These are phyloP conservation scores for Fusarium goolgardi DNA, from an alignment of 2,329 filamentous ascomycete species.

Conservation along the genomic window DNA sequence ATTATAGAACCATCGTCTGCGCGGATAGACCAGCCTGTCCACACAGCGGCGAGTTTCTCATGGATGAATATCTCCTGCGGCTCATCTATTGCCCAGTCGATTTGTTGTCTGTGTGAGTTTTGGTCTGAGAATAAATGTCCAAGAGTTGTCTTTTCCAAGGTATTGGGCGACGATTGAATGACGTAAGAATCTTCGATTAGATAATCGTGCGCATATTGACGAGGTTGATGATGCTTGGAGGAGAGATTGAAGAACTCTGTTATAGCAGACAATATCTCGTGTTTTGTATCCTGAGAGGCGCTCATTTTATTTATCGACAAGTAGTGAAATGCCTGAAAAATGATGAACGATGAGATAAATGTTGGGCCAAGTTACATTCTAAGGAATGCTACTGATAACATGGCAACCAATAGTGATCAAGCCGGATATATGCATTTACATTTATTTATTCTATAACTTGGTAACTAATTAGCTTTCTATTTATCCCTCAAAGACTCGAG, in stretches of 20 bases:
- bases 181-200: constrained; percentile 25
- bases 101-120: not conserved
- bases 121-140: not conserved
- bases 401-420: not conserved
- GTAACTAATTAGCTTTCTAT: not conserved
- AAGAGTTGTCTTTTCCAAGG: constrained; percentile 20
- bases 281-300: not conserved
- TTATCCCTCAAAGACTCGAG: constrained; percentile 48
- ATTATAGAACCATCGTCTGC: not conserved
- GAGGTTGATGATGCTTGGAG: not conserved
- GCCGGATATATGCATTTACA: not conserved
- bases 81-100: constrained; percentile 18
- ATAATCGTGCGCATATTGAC: not conserved
- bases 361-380: no score
- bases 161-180: constrained; percentile 6
- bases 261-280: constrained; percentile 5
- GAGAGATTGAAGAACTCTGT: constrained; percentile 10
- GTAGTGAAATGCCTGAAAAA: not conserved
- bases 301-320: not conserved
- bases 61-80: not conserved
- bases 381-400: not conserved
- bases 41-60: constrained; percentile 6
- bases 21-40: constrained; percentile 14
- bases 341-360: not conserved
- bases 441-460: not conserved